A percentile compares a stretch with the other conserved stretches of the same genome.
phyloP scores from a whole-genome alignment of 805 yeast genomes.

The Starmerella sp. region DNA sequence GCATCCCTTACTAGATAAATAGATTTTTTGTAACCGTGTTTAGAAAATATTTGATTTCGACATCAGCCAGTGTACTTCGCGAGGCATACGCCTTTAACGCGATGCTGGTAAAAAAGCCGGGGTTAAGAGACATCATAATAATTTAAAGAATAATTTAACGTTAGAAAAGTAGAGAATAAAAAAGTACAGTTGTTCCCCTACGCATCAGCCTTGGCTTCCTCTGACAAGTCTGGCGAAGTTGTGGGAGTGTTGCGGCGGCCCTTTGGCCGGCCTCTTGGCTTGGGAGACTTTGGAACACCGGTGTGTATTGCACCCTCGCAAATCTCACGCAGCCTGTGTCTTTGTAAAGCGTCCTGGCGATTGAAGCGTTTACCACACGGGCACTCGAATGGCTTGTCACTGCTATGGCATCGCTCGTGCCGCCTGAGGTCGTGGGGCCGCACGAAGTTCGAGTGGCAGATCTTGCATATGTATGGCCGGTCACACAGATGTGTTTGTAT shows the following conservation, averaged over 20 bases:
- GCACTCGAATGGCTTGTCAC: slow-evolving; percentile 54
- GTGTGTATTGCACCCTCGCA: slow-evolving; percentile 58
- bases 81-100: neutral
- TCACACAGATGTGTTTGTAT: slow-evolving; percentile 94
- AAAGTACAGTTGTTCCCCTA: neutral
- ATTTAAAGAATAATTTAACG: neutral
- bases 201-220: neutral
- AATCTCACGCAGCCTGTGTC: slow-evolving; percentile 69
- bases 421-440: slow-evolving; percentile 90
- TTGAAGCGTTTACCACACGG: slow-evolving; percentile 92
- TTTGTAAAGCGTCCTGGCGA: slow-evolving; percentile 74
- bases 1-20: slow-evolving; percentile 70
- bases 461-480: slow-evolving; percentile 72
- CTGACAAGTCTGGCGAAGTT: slow-evolving; percentile 3
- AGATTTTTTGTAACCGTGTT: neutral
- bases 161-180: neutral
- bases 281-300: slow-evolving; percentile 14
- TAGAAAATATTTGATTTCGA: neutral
- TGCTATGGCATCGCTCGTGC: slow-evolving; percentile 78
- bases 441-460: slow-evolving; percentile 76
- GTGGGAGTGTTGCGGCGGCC: slow-evolving; percentile 12
- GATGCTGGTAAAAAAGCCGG: neutral
- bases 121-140: too few species aligned
- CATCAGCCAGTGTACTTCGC: too few species aligned
- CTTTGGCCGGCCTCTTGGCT: slow-evolving; percentile 18